Evolutionary conservation across 2,329 filamentous ascomycete species (phyloP).

Genomic region (Alternaria sp.): DNA sequence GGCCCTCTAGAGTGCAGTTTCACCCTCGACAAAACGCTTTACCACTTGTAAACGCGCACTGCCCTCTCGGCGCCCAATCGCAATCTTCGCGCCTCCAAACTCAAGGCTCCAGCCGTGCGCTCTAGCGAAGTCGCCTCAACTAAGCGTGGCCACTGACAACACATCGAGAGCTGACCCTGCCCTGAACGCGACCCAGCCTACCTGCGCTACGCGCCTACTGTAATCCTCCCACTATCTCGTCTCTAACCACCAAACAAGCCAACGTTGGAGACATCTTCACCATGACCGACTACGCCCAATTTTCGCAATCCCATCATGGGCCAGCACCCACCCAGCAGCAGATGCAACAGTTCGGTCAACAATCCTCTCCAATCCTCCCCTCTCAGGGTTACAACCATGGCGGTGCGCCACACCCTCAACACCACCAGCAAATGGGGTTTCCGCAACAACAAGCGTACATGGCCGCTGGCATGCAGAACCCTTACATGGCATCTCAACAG

Average conservation of each 20-base stretch:
- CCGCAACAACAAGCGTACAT: conserved; percentile 76
- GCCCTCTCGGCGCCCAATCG: conserved; percentile 44
- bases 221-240: conserved; percentile 39
- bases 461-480: conserved; percentile 71
- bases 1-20: conserved; percentile 43
- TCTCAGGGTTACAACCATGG: conserved; percentile 76
- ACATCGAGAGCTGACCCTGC: conserved; percentile 52
- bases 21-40: conserved; percentile 26
- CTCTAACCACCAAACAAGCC: conserved; percentile 38
- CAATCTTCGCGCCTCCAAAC: conserved; percentile 41
- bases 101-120: conserved; percentile 44
- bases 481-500: conserved; percentile 86
- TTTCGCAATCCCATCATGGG: conserved; percentile 58
- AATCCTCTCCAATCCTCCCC: conserved; percentile 82
- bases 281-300: conserved; percentile 61
- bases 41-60: conserved; percentile 40
- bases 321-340: conserved; percentile 67
- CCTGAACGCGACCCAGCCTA: conserved; percentile 47
- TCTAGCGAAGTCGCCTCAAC: conserved; percentile 45
- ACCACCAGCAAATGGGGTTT: conserved; percentile 80
- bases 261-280: conserved; percentile 26
- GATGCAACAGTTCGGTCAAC: conserved; percentile 58
- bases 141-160: conserved; percentile 56
- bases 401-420: conserved; percentile 67
- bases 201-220: conserved; percentile 41